Base-by-base conservation (phyloP, 768 basidiomycete species). In the Boletus coccyginus region DNA sequence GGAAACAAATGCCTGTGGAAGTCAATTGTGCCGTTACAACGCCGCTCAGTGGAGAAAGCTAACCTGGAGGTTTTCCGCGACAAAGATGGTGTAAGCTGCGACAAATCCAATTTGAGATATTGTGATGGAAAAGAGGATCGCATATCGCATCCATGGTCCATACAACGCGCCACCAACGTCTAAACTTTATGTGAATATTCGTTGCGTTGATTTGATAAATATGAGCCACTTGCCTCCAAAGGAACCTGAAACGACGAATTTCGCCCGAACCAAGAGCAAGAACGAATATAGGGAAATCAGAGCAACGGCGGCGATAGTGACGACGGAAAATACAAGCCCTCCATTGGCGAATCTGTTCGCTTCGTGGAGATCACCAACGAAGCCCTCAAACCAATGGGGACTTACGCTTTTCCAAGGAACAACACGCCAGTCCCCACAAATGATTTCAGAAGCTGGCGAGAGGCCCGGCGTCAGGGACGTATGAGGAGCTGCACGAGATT, bases 341-440 rank as follows among this genome's bases (percentile, higher is more conserved):
- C 97, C 97, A 59, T 98, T 99, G 76, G 85, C 87, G 77, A 99
- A 99, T 50, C 93, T 94, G 48, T 56, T 47, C 1, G 10, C 13
- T 39, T 40, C 33, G 31, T 63, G 24, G 61, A 50, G 5, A 51
- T 61, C 29, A 57, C 14, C 5, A 40, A 57, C 21, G 11, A 14
- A 42, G 53, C 3, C 47, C 42, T 24, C 13, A 19, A 40, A 49
- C 35, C 32, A 17, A 41, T 14, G 46, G 19, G 10, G 27, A 61
- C 47, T 65, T 71, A 94, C 89, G 87, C 97, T 75, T 92, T 96
- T 50, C 94, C 97, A 29, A 99, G 81, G 76, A 99, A 98, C 36
- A 99, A 71, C 11, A 99, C 89, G 16, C 96, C 96, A 14, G 96
- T 98, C 21, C 96, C 96, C 46, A 98, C 86, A 64, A 98, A 98